Conservation (phyloP, 2,329 filamentous ascomycete genomes). For the Arachnomyces sp. region DNA sequence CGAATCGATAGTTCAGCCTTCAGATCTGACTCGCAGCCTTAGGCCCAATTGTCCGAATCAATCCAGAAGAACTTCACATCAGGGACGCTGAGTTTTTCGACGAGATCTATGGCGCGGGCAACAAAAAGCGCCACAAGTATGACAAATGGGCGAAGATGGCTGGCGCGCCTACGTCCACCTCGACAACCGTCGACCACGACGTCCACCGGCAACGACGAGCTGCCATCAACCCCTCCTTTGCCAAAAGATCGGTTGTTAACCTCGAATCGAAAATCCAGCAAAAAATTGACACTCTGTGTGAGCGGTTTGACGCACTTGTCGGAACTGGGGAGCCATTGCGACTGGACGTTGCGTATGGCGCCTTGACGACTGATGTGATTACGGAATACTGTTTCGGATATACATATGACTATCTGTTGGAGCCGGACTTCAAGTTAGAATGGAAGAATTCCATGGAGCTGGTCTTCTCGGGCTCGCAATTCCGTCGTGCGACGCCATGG, state of each 20-base stretch:
- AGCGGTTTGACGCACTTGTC: slow-evolving; percentile 3
- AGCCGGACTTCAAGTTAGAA: slow-evolving; percentile 1
- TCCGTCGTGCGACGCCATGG: not conserved
- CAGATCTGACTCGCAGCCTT: not conserved
- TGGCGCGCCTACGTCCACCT: slow-evolving; percentile 8
- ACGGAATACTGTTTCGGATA: slow-evolving; percentile 26
- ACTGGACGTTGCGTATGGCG: slow-evolving; percentile 21
- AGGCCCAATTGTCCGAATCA: slow-evolving; percentile 23
- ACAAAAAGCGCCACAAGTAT: slow-evolving; percentile 11
- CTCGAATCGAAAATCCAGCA: slow-evolving; percentile 26
- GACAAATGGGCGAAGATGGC: slow-evolving; percentile 4
- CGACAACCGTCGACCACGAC: slow-evolving; percentile 28
- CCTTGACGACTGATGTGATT: slow-evolving; percentile 32
- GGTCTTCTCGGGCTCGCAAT: not conserved
- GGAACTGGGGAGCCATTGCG: slow-evolving; percentile 7
- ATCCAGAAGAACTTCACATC: slow-evolving; percentile 22
- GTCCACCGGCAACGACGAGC: slow-evolving; percentile 31
- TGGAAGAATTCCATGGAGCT: not conserved
- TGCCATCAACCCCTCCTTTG: slow-evolving; percentile 36
- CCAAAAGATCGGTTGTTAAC: slow-evolving; percentile 26
- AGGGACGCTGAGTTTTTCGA: slow-evolving; percentile 21
- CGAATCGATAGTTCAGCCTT: not conserved
- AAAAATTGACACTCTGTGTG: slow-evolving; percentile 9
- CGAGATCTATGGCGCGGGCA: slow-evolving; percentile 15
- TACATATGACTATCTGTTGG: not conserved